Evolutionary conservation across 2,329 filamentous ascomycete genomes (phyloP), one percentile per base, ranked within the genome.

Genomic region (Fusarium sp.): DNA sequence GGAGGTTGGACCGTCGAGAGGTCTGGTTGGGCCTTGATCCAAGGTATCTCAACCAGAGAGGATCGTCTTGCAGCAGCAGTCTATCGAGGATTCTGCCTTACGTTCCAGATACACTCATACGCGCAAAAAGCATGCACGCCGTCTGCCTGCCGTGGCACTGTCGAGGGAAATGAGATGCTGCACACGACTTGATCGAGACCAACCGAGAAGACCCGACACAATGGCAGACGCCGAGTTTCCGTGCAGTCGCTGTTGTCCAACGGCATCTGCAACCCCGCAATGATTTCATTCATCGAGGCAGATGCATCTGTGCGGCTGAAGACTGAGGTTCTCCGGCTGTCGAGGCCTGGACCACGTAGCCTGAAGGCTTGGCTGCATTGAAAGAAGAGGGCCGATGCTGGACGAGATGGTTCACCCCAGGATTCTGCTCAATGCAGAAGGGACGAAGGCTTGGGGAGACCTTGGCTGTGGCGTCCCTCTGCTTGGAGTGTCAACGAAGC

Each of bases 191-290:
- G n/a, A 27, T 50, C 59, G 52, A 73, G 60, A 60, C 62, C 29
- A 50, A 60, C 73, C 73, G 73, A 75, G 35, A 75, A 75, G 67
- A 71, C 73, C 73, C 69, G 73, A 75, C 11, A 59, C 45, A 7
- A n/a, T 60, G 65, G 43, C 20, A 66, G 9, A 67, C 59, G 62
- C 69, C 16, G 43, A 54, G 33, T 67, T 65, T 73, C 74, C 62
- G 65, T 75, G 45, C 35, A 35, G 20, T 48, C 50, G 29, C 33
- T 37, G 31, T 31, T 57, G 22, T 20, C 24, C 16, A 62, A 61
- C 39, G 41, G 39, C 27, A 24, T 9, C 16, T 65, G 45, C 6
- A 50, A 63, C 58, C 68, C 72, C 65, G 64, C 68, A 75, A 41
- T 64, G 69, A 62, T 70, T 73, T 61, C 48, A 50, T 50, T 58